Base-by-base conservation (phyloP, 345 rosid species). In the Acer negundo region DNA sequence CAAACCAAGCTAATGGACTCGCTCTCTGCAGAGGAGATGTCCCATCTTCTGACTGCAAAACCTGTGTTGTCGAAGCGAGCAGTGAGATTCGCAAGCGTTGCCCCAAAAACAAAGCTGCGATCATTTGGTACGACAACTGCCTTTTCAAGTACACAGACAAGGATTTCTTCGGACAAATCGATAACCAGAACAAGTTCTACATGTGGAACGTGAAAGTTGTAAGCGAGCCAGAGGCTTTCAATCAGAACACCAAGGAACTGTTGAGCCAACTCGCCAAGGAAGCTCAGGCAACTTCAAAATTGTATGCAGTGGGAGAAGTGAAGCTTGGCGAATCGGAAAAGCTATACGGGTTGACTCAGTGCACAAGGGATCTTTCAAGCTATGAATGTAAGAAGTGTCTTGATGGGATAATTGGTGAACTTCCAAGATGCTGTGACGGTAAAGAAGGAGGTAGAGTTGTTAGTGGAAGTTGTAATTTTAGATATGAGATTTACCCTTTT, bases 401-500 rank as follows among this genome's bases (percentile, higher is more conserved):
- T 0, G 84, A 81, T 24, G 83, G 80, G 4, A 81, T 81, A 9
- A 83, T 87, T 7, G 75, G 67, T 24, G 85, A 81, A 64, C 82
- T 87, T 62, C 86, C 83, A 22, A 85, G 76, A 40, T 87, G 90
- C n/a, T 87, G 88, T 65, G 88, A 87, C 20, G 88, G 84, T 53
- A 84, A 82, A 78, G 73, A 84, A 82, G 89, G 89, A 11, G 89
- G 89, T 24, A 79, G 86, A 51, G 85, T 86, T 72, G 82, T 86
- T 16, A 73, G 83, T 49, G 89, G 89, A 51, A 86, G 87, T 17
- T 86, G 89, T 44, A 86, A 84, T 63, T 74, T 86, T 51, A 77
- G 86, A 77, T 86, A 82, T 47, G 87, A 86, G 83, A 86, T 84
- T 40, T 84, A 86, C 77, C 86, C 87, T n/a, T 86, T 86, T 76